Base-by-base conservation (phyloP, 495 filamentous ascomycete species). In the Tuber borchii region DNA sequence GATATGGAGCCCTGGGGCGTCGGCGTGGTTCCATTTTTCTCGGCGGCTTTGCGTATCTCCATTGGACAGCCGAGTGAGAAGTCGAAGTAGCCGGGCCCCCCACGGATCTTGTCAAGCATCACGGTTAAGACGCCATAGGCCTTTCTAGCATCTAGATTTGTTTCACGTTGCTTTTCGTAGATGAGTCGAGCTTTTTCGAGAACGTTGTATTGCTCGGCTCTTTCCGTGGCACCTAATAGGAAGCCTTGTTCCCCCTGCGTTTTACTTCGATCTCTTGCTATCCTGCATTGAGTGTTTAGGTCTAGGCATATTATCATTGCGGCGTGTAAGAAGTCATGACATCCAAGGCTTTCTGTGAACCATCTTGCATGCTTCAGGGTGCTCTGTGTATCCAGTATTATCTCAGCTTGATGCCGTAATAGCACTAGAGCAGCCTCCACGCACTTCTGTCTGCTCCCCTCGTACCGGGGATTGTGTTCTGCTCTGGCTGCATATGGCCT, bases 301-400 rank as follows among this genome's bases (percentile, higher is more conserved):
- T 96, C 93, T 44, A 97, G 86, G 78, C 90, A 91, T 31, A 98
- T 87, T 74, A 97, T 90, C 93, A 97, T 97, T 3, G 93, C 91
- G 1, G 93, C 93, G 26, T 96, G 90, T 20, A 97, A 85, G 79
- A 95, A 97, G 79, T 98, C 95, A 39, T 88, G 87, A 70, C 90
- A 91, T 26, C 93, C 93, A 6, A 96, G 87, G 0, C 91, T 91
- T 3, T 87, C 86, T 26, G 89, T 93, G 71, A 95, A 89, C 83
- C 92, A 87, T 88, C 93, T 79, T 90, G 89, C 83, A 93, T 90
- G 34, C 87, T 87, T 73, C 91, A 88, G 61, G 94, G 84, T 22
- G 2, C 91, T 89, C 81, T 91, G 88, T 4, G 89, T 91, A 79
- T 97, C 94, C 34, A 87, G 86, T 82, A 92, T 88, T 20, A 98